These are phyloP conservation scores for Pythium graminicola DNA, from an alignment of 352 stramenopile genomes.

Conservation along the genomic window DNA sequence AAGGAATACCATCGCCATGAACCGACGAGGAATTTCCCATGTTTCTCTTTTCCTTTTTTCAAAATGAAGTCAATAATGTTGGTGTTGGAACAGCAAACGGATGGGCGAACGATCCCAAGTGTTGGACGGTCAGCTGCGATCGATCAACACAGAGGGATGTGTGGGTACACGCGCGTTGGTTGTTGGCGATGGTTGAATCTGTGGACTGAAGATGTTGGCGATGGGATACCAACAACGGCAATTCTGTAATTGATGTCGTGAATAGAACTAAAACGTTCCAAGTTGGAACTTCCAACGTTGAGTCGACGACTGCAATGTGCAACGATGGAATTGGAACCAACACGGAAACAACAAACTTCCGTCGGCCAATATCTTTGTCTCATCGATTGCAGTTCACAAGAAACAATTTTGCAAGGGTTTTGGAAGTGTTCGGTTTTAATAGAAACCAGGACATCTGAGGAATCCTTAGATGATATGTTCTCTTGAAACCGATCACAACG, in stretches of 20 bases:
- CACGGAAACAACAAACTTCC: neutral
- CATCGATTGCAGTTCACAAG: neutral
- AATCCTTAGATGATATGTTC: no score
- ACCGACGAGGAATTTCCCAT: constrained; percentile 23
- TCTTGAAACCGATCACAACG: neutral
- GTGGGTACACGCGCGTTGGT: neutral
- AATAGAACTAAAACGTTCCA: constrained; percentile 5
- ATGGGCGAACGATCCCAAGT: no score
- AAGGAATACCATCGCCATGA: constrained; percentile 51
- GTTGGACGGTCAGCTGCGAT: constrained; percentile 3
- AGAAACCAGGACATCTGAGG: no score
- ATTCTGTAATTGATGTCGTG: neutral
- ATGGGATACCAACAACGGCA: neutral
- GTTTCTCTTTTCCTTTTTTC: neutral
- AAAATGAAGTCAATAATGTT: no score
- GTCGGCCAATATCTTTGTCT: constrained; percentile 5
- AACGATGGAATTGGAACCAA: constrained; percentile 7
- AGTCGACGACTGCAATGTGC: constrained; percentile 4
- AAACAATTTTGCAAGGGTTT: neutral
- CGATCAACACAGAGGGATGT: no score
- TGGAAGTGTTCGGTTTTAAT: constrained; percentile 24
- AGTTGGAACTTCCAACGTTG: no score
- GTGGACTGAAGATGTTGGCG: neutral
- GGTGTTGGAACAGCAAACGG: no score
- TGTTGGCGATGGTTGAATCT: constrained; percentile 2